Evolutionary conservation across 139 green algal genomes (phyloP), one percentile per base, ranked within the genome.

Genomic region (Picochlorum sp.): DNA sequence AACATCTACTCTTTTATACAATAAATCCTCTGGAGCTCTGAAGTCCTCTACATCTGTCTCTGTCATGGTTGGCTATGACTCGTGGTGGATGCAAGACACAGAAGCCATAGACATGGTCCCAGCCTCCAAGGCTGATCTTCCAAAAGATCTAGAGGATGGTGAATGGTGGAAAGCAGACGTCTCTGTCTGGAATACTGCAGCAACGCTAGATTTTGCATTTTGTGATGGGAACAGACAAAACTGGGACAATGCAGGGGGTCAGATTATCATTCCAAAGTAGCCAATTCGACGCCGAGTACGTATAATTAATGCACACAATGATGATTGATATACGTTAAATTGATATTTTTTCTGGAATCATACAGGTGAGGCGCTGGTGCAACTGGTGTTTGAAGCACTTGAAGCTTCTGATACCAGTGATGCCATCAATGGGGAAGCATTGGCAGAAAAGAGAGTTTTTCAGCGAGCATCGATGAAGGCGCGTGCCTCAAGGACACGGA

Each of bases 231-330:
- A 82, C 4, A 68, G 79, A 47, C 44, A 64, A 11, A n/a, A 59
- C 5, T 94, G 88, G 88, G 88, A 96, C 72, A 96, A 96, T 82
- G 88, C 89, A 63, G 28, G 60, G 64, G 78, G 20, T 37, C 54
- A 44, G 87, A 95, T 78, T 95, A 72, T 71, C 83, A 90, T 76
- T 84, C 79, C 6, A 62, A 62, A 14, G 73, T 90, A 1, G 55
- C 52, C 18, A 65, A 65, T 14, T 66, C 66, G 6, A 51, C 77
- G 34, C 57, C 56, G 0, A 54, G 47, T 54, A 54, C 16, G 47
- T 20, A 26, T 13, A 26, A 26, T 5, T 54, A 14, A 20, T 21
- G 11, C 47, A 54, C 7, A 26, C 15, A 54, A 4, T 54, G 1
- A n/a, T 16, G 47, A 21, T 9, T 54, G 11, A 10, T 21, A 7